Evolutionary conservation across 2,329 filamentous ascomycete species (phyloP), one percentile per base, ranked within the genome.

Genomic region (Bipolaris victoriae): DNA sequence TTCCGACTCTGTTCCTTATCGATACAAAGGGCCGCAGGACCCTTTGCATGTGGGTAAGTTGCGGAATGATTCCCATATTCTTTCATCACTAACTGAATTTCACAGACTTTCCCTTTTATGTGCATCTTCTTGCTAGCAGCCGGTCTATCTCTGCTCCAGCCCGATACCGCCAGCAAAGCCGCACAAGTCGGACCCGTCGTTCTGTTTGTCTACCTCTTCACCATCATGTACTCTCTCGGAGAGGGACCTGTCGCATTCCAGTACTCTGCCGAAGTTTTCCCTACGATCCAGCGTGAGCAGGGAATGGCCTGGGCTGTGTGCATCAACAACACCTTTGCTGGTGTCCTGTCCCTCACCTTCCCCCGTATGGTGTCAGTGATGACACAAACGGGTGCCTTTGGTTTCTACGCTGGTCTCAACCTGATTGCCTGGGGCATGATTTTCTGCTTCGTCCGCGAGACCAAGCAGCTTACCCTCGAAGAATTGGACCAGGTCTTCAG

Each of bases 201-300:
- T 7, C 60, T 77, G 26, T 68, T 67, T 52, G 53, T 69, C 11
- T 58, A 58, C 29, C 55, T 58, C 20, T 58, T 58, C 40, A 58
- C 55, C 7, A 76, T 76, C 47, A 47, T 31, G 43, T 77, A 77
- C 61, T 76, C 72, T 10, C 55, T 76, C 3, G 75, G 75, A 9
- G 75, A 77, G 66, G 75, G 75, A 1, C 75, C 90, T 0, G 81
- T 87, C 26, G 88, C 76, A 2, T 78, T 78, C 69, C 71, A 75
- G 61, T 77, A 77, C 59, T 72, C 61, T 65, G 79, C 73, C 65
- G 70, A 75, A 41, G 71, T 75, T 1, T 75, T 75, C 62, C 73
- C 72, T n/a, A 75, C 73, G 16, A 76, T 76, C 29, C 71, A 75
- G 61, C 73, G 73, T 51, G 75, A 77, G 68, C 72, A 76, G 54